These are phyloP conservation scores for Pseudonitzschia pungens DNA, from an alignment of 108 stramenopile species.

Conservation along the genomic window DNA sequence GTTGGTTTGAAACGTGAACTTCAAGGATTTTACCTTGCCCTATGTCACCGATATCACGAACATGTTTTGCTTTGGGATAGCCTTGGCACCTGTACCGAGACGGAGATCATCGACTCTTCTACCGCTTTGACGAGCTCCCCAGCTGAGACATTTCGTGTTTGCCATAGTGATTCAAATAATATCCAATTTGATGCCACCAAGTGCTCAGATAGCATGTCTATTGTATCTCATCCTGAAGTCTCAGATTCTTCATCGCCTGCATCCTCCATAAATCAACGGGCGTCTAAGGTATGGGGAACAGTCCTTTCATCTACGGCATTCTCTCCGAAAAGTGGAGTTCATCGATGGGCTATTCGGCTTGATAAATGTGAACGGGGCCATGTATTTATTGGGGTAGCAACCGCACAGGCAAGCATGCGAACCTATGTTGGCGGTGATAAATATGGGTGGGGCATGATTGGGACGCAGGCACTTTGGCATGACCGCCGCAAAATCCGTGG, in stretches of 20 bases:
- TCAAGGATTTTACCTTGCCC: constrained; percentile 48
- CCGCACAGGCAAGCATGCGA: constrained; percentile 77
- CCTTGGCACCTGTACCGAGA: constrained; percentile 48
- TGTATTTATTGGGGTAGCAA: constrained; percentile 95
- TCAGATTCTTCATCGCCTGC: constrained; percentile 12
- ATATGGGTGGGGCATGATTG: constrained; percentile 96
- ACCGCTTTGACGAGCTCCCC: constrained; percentile 23
- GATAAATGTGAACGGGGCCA: constrained; percentile 93
- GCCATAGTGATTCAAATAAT: constrained; percentile 33
- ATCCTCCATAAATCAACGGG: constrained; percentile 74
- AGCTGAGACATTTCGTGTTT: constrained; percentile 48
- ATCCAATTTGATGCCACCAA: constrained; percentile 74
- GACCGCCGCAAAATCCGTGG: constrained; percentile 80
- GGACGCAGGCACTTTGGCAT: constrained; percentile 96
- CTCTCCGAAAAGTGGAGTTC: constrained; percentile 72
- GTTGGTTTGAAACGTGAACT: constrained; percentile 35
- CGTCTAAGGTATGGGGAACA: constrained; percentile 84
- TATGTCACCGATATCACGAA: constrained; percentile 59
- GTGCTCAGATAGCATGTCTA: constrained; percentile 87
- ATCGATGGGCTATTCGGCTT: constrained; percentile 81
- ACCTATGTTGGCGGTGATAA: constrained; percentile 98
- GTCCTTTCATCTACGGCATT: constrained; percentile 64
- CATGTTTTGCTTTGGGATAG: constrained; percentile 69
- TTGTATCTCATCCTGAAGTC: constrained; percentile 29
- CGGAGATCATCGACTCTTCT: constrained; percentile 43